phyloP scores from a whole-genome alignment of 2,329 filamentous ascomycete species.

The Apiospora hydei region DNA sequence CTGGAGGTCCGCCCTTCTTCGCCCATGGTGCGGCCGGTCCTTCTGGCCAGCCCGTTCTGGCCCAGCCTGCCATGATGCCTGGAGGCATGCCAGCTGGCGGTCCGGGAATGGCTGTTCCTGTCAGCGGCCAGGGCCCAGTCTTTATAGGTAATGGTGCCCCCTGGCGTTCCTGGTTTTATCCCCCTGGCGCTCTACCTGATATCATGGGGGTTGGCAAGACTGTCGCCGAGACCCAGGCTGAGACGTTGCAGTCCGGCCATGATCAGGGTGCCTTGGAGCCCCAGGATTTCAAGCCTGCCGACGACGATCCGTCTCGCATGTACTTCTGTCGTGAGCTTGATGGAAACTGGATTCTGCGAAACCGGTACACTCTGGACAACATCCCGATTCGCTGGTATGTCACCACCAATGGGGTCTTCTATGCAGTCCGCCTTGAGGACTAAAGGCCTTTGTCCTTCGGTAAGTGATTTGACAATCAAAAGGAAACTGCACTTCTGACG shows the following conservation, averaged over 20 bases:
- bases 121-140: constrained; percentile 19
- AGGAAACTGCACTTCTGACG: background rate
- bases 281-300: constrained; percentile 69
- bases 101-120: constrained; percentile 20
- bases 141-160: constrained; percentile 29
- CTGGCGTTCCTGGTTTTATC: constrained; percentile 27
- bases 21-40: constrained; percentile 15
- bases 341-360: constrained; percentile 65
- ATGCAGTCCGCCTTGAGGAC: constrained; percentile 62
- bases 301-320: constrained; percentile 65
- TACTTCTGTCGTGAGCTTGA: constrained; percentile 69
- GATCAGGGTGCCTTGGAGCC: constrained; percentile 60
- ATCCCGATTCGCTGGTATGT: constrained; percentile 67
- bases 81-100: constrained; percentile 11
- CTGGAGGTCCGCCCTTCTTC: background rate
- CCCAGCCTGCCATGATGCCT: constrained; percentile 24
- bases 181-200: constrained; percentile 45
- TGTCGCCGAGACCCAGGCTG: constrained; percentile 52
- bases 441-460: constrained; percentile 30
- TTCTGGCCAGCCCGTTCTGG: constrained; percentile 18
- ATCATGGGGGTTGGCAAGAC: constrained; percentile 62
- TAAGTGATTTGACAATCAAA: background rate
- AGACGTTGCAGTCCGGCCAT: constrained; percentile 57
- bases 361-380: constrained; percentile 66
- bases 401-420: constrained; percentile 64